These are phyloP conservation scores for Niebla homalea DNA, from an alignment of 495 filamentous ascomycete species.

Conservation along the genomic window DNA sequence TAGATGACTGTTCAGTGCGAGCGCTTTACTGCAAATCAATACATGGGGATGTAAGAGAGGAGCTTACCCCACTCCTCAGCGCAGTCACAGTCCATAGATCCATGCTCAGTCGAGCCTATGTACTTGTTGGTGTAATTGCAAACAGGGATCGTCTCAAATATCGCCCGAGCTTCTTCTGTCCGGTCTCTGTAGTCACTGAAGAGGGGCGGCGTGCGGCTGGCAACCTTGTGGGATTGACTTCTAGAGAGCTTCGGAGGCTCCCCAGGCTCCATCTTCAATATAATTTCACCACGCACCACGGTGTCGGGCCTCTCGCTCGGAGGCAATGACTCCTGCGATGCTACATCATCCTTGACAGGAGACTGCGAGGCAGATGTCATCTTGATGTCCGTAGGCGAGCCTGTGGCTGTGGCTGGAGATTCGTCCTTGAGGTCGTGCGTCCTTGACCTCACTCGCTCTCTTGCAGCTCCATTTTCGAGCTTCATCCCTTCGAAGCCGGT, in stretches of 20 bases:
- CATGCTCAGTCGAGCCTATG: slow-evolving; percentile 82
- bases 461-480: slow-evolving; percentile 10
- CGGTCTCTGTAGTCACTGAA: slow-evolving; percentile 59
- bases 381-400: slow-evolving; percentile 13
- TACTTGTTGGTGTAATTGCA: slow-evolving; percentile 83
- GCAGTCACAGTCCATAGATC: slow-evolving; percentile 83
- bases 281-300: slow-evolving; percentile 42
- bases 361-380: slow-evolving; percentile 26
- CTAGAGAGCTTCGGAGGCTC: slow-evolving; percentile 62
- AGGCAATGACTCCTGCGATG: slow-evolving; percentile 23
- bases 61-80: slow-evolving; percentile 88
- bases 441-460: neutral
- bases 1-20: slow-evolving; percentile 26
- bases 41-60: neutral
- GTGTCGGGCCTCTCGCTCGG: slow-evolving; percentile 32
- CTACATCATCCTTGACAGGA: slow-evolving; percentile 25
- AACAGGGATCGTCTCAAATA: slow-evolving; percentile 68
- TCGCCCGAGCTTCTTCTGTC: slow-evolving; percentile 56
- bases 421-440: slow-evolving; percentile 5
- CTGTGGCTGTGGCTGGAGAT: slow-evolving; percentile 12
- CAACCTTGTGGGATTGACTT: slow-evolving; percentile 58
- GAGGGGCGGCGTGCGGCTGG: slow-evolving; percentile 44
- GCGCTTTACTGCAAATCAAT: neutral
- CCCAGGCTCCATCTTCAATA: slow-evolving; percentile 50
- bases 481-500: slow-evolving; percentile 9